Evolutionary conservation across 1,284 basidiomycete species (phyloP), one percentile per base, ranked within the genome.

Genomic region (Sparassis latifolia): DNA sequence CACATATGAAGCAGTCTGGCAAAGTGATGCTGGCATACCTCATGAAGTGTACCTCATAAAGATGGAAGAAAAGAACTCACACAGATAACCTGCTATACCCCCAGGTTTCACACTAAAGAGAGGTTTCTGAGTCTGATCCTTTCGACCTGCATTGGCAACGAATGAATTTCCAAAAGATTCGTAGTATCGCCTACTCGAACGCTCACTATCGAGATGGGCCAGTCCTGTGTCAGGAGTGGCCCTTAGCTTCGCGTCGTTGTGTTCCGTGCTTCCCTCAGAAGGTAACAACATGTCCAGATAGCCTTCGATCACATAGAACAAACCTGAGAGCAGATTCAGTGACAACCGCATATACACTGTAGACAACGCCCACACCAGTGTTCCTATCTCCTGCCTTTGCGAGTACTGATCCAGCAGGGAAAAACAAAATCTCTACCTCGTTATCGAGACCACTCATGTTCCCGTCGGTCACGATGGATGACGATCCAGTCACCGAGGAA

Each of bases 261-360:
- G 42, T 3, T 57, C 51, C 9, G 57, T 35, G 39, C 44, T 50
- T 12, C 70, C 70, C 7, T 80, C 72, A 2, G 73, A 69, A 2
- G 91, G 90, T 42, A 96, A 73, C 33, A 90, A 73, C 42, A 98
- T 93, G 62, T 99, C 96, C 39, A 99, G 72, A 68, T 97, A 94
- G 0, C 96, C 96, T 58, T 99, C 97, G 45, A 99, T 97, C 42
- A 99, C 94, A 62, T 96, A 99, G 75, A 96, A 99, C 30, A 99
- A 73, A 6, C 96, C 96, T 83, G 58, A 5, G 41, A 5, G 38
- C 2, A 5, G 5, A 32, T 10, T 60, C 9, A 51, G 12, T 37
- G 6, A 37, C 6, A 42, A 30, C 10, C n/a, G n/a, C 9, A 48
- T 4, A 4, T 27, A 41, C 5, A 44, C 20, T 47, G 28, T 9